Percentiles rank a stretch among this genome's conserved stretches.
These are phyloP conservation scores for Martensiomyces pterosporus DNA, from an alignment of 192 early-diverging fungal species.

Conservation along the genomic window DNA sequence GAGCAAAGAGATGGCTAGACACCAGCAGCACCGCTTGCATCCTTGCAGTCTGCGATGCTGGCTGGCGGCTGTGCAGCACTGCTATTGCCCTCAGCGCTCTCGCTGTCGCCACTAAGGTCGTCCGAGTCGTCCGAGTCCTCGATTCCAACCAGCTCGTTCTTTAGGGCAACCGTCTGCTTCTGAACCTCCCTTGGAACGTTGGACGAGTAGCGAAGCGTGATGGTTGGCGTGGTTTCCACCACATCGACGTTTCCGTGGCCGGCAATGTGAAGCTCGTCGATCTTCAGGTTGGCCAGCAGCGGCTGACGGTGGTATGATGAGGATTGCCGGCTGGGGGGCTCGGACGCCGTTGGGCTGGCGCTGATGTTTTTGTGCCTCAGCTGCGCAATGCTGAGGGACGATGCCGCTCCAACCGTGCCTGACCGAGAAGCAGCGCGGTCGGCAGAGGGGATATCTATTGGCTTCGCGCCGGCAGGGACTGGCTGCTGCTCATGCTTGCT, in stretches of 20 bases:
- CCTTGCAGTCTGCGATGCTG: too few species aligned
- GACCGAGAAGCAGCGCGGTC: too few species aligned
- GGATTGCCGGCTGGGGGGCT: conserved; percentile 4
- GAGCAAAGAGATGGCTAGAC: too few species aligned
- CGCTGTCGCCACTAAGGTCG: too few species aligned
- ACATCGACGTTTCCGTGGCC: conserved; percentile 47
- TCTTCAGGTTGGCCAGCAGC: conserved; percentile 38
- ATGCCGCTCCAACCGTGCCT: neutral
- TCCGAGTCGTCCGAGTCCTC: conserved; percentile 38
- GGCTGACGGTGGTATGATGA: conserved; percentile 14
- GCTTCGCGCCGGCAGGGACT: neutral
- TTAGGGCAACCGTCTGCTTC: conserved; percentile 46
- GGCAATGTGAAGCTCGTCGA: conserved; percentile 41
- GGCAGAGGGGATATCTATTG: neutral
- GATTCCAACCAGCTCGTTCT: conserved; percentile 49
- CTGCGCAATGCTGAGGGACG: neutral
- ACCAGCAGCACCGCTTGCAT: too few species aligned
- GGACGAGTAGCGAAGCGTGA: conserved; percentile 48
- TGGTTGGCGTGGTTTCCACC: conserved; percentile 41
- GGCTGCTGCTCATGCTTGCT: neutral
- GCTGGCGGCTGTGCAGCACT: too few species aligned
- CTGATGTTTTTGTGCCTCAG: neutral
- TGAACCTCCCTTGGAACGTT: conserved; percentile 36
- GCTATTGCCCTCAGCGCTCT: too few species aligned
- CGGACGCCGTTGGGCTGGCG: conserved; percentile 4